Evolutionary conservation across 2,329 filamentous ascomycete species (phyloP).

Genomic region (Diplodia scrobiculata): DNA sequence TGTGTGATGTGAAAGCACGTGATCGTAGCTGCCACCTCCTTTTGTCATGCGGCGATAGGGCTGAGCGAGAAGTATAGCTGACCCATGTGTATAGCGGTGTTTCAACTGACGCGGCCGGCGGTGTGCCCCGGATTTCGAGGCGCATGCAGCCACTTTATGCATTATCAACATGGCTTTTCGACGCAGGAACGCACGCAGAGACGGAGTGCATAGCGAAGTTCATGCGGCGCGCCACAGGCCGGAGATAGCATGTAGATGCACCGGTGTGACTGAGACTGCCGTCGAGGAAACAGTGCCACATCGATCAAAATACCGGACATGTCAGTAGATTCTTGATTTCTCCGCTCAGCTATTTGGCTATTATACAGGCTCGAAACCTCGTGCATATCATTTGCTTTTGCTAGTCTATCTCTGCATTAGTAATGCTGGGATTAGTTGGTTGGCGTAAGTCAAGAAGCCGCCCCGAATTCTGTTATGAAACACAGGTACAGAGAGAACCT

Average conservation of each 20-base stretch:
- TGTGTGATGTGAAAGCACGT: background rate
- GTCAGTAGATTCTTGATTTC: background rate
- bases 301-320: background rate
- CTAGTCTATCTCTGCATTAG: background rate
- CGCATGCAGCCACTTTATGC: slow-evolving; percentile 1
- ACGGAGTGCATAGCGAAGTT: background rate
- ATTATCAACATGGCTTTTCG: background rate
- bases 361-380: background rate
- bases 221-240: background rate
- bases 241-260: background rate
- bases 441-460: background rate
- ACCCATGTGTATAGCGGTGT: slow-evolving; percentile 12
- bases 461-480: background rate
- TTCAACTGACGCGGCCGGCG: slow-evolving; percentile 1
- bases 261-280: too few species aligned
- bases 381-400: background rate
- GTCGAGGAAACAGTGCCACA: background rate
- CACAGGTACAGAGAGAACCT: background rate
- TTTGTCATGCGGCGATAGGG: background rate
- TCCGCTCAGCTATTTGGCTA: background rate
- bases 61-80: slow-evolving; percentile 16
- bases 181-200: background rate
- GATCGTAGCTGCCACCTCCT: background rate
- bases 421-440: background rate
- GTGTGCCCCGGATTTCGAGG: background rate